Evolutionary conservation across 2,329 filamentous ascomycete species (phyloP), one percentile per base, ranked within the genome.

Genomic region (Canariomyces notabilis): DNA sequence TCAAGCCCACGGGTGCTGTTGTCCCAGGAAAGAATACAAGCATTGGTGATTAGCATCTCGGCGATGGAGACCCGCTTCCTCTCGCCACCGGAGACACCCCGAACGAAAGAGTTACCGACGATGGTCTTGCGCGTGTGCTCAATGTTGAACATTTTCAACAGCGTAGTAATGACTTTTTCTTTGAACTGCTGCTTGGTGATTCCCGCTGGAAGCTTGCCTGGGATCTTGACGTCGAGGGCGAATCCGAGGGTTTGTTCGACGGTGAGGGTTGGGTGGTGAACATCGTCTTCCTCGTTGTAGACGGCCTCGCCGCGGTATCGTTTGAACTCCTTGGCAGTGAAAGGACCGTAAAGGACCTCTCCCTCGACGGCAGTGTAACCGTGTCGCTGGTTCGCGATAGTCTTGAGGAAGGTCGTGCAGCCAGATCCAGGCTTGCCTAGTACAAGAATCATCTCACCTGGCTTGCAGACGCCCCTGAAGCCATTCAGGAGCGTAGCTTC

Each of bases 61-160:
- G 86, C 85, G 50, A 94, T 91, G 18, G 82, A 86, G 6, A 90
- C 87, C 52, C 86, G 82, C 68, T 89, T 89, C 45, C 85, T 74
- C 67, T 91, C 87, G 46, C 84, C 87, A 51, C 86, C 89, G 37
- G 82, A 88, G 0, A 94, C 76, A 63, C 89, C 89, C 41, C 87
- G 82, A 16, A 93, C 77, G 52, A 91, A 89, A 1, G 80, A 78
- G 52, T 93, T 85, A 6, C 90, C 90, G 20, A 95, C 88, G 22
- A 91, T 80, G 0, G 90, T 96, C 61, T 89, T 79, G 42, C 80
- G 77, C 0, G 89, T 94, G 64, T 95, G 89, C 64, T 90, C 85
- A 44, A 95, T 95, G 61, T 91, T 93, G 73, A 95, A 94, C 86
- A 94, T 93, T 60, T 87, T 88, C 42, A 95, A 72, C 49, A 95